These are phyloP conservation scores for Lophiostoma macrostomum DNA, from an alignment of 495 filamentous ascomycete species.

Conservation along the genomic window DNA sequence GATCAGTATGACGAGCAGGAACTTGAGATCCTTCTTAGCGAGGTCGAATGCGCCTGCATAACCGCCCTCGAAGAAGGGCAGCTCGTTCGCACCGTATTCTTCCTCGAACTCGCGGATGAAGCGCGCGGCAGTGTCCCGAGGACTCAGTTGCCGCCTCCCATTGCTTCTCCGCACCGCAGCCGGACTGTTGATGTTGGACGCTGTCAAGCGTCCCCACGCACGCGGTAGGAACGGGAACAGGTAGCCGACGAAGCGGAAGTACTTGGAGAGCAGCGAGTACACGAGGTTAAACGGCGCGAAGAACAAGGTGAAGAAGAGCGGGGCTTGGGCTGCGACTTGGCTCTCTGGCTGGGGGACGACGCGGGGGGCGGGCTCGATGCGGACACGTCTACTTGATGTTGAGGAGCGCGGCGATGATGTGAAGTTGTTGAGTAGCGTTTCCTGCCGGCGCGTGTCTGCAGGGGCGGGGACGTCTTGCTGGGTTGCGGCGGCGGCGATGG, in stretches of 20 bases:
- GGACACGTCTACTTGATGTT: slow-evolving; percentile 21
- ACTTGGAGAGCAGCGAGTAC: slow-evolving; percentile 62
- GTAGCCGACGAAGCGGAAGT: slow-evolving; percentile 63
- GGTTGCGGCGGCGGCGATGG: slow-evolving; percentile 62
- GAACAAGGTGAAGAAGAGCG: slow-evolving; percentile 70
- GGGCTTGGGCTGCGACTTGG: slow-evolving; percentile 62
- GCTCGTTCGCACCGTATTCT: slow-evolving; percentile 67
- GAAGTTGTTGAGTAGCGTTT: slow-evolving; percentile 65
- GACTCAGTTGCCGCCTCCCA: slow-evolving; percentile 69
- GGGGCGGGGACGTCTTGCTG: slow-evolving; percentile 50
- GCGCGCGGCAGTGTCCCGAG: slow-evolving; percentile 80
- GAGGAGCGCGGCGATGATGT: slow-evolving; percentile 40
- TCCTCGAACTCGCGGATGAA: slow-evolving; percentile 93
- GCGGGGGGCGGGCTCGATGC: slow-evolving; percentile 67
- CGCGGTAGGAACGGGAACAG: slow-evolving; percentile 84
- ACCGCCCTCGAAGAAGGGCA: slow-evolving; percentile 78
- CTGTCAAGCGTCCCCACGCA: slow-evolving; percentile 48
- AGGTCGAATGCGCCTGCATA: slow-evolving; percentile 86
- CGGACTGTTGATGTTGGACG: slow-evolving; percentile 31
- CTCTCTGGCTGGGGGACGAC: slow-evolving; percentile 71
- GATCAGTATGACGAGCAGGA: slow-evolving; percentile 77
- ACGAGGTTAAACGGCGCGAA: slow-evolving; percentile 79
- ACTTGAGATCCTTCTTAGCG: slow-evolving; percentile 87
- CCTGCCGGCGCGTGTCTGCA: slow-evolving; percentile 55
- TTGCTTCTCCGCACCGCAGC: slow-evolving; percentile 56